Conservation (phyloP, 2,329 filamentous ascomycete genomes). For the Aspergillus costaricaensis region DNA sequence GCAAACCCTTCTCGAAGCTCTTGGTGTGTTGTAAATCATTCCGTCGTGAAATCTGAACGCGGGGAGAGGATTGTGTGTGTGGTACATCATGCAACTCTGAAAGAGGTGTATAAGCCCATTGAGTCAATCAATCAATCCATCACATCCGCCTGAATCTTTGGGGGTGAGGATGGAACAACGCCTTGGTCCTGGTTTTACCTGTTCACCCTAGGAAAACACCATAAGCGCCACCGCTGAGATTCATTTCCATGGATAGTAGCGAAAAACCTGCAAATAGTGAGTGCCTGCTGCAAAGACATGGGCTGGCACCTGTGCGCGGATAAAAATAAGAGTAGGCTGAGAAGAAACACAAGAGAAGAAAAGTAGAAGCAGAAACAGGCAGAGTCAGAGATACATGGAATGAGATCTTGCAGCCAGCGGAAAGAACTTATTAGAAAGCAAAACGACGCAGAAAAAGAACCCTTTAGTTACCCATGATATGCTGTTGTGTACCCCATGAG, state of each 20-base stretch:
- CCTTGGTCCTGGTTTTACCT: slow-evolving; percentile 14
- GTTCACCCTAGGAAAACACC: slow-evolving; percentile 29
- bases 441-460: slow-evolving; percentile 17
- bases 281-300: not conserved
- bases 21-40: too few species aligned
- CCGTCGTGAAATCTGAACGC: too few species aligned
- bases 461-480: slow-evolving; percentile 25
- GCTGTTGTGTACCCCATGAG: slow-evolving; percentile 23
- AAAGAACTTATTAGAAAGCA: not conserved
- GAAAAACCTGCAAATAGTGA: slow-evolving; percentile 11
- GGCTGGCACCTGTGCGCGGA: not conserved
- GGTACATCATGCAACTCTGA: slow-evolving; percentile 8
- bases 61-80: too few species aligned
- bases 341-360: slow-evolving; percentile 11
- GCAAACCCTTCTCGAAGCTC: too few species aligned
- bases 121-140: not conserved
- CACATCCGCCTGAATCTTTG: slow-evolving; percentile 6
- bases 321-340: slow-evolving; percentile 9
- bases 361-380: slow-evolving; percentile 10
- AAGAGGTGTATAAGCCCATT: slow-evolving; percentile 1
- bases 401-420: slow-evolving; percentile 18
- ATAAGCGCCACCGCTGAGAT: slow-evolving; percentile 36
- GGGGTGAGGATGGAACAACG: slow-evolving; percentile 20
- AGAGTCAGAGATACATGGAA: slow-evolving; percentile 22
- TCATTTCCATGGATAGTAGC: slow-evolving; percentile 15